These are phyloP conservation scores for Lithocarpus polystachyus DNA, from an alignment of 306 rosid genomes.

Conservation along the genomic window DNA sequence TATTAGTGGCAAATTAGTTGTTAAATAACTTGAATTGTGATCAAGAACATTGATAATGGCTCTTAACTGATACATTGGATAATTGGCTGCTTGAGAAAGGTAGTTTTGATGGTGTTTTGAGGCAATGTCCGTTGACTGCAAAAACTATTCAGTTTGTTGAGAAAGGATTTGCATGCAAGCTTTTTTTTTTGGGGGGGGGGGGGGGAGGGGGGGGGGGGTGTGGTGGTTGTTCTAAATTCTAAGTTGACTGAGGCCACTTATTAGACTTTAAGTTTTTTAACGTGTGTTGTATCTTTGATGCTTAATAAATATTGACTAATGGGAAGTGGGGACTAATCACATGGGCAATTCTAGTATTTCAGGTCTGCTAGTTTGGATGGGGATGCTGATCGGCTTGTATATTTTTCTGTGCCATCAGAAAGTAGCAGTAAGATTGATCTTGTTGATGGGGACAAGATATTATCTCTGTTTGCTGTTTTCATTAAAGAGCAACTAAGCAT, in stretches of 20 bases:
- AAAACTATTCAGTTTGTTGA: background rate
- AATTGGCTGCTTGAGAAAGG: background rate
- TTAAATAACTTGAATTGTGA: no score
- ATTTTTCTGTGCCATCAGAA: conserved; percentile 58
- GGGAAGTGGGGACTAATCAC: conserved; percentile 14
- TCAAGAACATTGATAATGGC: no score
- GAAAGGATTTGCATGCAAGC: background rate
- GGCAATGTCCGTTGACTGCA: background rate
- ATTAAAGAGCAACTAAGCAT: conserved; percentile 69
- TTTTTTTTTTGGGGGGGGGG: background rate
- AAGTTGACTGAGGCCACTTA: no score
- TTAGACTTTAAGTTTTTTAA: no score
- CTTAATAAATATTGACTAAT: conserved; percentile 2
- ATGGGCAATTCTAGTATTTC: conserved; percentile 54
- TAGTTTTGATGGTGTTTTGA: background rate
- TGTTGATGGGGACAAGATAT: conserved; percentile 91
- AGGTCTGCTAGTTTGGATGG: conserved; percentile 99
- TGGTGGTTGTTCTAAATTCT: background rate
- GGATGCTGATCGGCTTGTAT: conserved; percentile 94
- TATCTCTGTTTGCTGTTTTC: conserved; percentile 75
- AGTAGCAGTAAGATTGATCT: conserved; percentile 57
- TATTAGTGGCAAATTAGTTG: no score
- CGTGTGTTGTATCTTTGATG: background rate
- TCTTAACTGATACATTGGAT: no score
- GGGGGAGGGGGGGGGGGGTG: background rate